Evolutionary conservation across 352 stramenopile genomes (phyloP).

Genomic region (Globisporangium splendens): DNA sequence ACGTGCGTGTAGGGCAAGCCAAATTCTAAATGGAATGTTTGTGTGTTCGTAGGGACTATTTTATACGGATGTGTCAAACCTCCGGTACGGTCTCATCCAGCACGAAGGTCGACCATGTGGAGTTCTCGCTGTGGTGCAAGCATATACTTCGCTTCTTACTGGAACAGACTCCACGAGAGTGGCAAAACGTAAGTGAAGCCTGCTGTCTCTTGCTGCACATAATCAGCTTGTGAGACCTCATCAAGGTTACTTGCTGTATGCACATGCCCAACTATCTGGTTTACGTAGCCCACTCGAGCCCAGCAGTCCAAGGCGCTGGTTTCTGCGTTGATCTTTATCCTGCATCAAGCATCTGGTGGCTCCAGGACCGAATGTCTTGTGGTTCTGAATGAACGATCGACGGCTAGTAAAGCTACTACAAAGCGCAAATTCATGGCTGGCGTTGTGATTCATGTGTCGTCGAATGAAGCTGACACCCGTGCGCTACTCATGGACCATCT

Average conservation of each 20-base stretch:
- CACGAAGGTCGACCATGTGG: constrained; percentile 93
- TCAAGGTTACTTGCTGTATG: neutral
- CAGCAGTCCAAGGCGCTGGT: constrained; percentile 43
- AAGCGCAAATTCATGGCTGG: constrained; percentile 48
- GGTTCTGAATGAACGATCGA: constrained; percentile 26
- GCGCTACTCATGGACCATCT: constrained; percentile 32
- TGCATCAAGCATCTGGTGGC: constrained; percentile 51
- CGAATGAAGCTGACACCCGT: constrained; percentile 29
- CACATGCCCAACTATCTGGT: constrained; percentile 9
- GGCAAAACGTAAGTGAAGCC: constrained; percentile 56
- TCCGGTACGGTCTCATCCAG: constrained; percentile 91
- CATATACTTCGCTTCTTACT: constrained; percentile 86
- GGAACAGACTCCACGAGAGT: constrained; percentile 31
- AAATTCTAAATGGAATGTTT: neutral
- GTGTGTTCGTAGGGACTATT: constrained; percentile 47
- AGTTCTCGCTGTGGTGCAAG: constrained; percentile 93
- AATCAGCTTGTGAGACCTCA: neutral
- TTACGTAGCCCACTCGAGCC: constrained; percentile 28
- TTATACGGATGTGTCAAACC: constrained; percentile 40
- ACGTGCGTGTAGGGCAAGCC: neutral
- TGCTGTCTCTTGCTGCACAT: neutral
- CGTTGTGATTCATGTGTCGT: constrained; percentile 28
- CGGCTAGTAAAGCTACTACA: neutral
- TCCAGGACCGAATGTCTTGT: constrained; percentile 25
- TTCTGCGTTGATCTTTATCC: constrained; percentile 53